These are phyloP conservation scores for Pycnococcus provasolii DNA, from an alignment of 139 green algal species.

Conservation along the genomic window DNA sequence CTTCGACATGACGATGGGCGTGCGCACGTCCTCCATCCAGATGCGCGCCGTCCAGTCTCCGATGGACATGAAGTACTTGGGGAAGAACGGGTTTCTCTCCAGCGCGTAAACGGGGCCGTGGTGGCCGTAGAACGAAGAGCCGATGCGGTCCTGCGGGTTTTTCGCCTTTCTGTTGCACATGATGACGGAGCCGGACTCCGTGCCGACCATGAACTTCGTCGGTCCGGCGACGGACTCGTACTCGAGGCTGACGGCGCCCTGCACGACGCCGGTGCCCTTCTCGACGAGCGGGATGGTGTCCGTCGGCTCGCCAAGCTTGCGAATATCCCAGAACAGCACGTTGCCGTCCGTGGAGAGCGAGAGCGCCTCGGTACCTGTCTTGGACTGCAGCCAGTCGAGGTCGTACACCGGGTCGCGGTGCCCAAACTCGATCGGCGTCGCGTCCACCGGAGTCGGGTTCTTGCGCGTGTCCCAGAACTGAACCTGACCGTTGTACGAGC, in stretches of 20 bases:
- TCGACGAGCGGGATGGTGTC: constrained; percentile 55
- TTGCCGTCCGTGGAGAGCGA: constrained; percentile 59
- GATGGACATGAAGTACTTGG: constrained; percentile 83
- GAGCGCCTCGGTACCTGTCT: constrained; percentile 83
- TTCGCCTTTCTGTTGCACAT: constrained; percentile 85
- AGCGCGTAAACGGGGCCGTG: constrained; percentile 71
- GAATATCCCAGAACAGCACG: constrained; percentile 60
- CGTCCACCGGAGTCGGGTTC: constrained; percentile 51
- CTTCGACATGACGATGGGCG: constrained; percentile 69
- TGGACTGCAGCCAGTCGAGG: constrained; percentile 79
- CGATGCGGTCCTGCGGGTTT: constrained; percentile 70
- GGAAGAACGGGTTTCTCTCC: constrained; percentile 70
- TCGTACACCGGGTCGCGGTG: constrained; percentile 68
- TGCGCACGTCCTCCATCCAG: constrained; percentile 84
- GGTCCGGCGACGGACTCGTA: constrained; percentile 71
- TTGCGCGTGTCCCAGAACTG: constrained; percentile 72
- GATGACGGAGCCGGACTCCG: constrained; percentile 65
- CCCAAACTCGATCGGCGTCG: constrained; percentile 52
- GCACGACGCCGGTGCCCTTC: constrained; percentile 32
- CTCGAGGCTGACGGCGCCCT: constrained; percentile 45
- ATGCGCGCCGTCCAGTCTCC: constrained; percentile 82
- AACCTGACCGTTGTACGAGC: constrained; percentile 85
- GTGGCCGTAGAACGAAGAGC: constrained; percentile 61
- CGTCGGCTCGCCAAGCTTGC: constrained; percentile 58
- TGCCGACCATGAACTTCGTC: constrained; percentile 92